Percentiles rank a stretch among this genome's conserved stretches.
phyloP scores from a whole-genome alignment of 1,284 basidiomycete species.

The Ceratobasidium sp. region DNA sequence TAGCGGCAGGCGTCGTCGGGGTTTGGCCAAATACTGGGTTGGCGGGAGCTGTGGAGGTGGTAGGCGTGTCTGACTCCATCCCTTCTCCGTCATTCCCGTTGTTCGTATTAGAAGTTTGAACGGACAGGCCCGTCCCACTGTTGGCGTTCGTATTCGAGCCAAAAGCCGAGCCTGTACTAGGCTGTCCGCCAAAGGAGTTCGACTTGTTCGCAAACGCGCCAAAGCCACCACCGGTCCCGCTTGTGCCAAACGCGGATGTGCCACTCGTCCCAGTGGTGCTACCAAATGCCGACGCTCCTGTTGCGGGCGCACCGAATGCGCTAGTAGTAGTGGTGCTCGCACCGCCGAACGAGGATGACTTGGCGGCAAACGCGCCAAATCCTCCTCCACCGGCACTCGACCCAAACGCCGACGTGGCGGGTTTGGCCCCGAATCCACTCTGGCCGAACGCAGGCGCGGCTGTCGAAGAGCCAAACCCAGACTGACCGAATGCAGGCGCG shows the following conservation, averaged over 20 bases:
- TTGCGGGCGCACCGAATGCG: constrained; percentile 16
- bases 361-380: constrained; percentile 41
- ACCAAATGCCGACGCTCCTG: constrained; percentile 21
- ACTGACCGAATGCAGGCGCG: constrained; percentile 47
- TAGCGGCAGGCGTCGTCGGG: constrained; percentile 42
- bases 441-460: constrained; percentile 50
- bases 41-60: constrained; percentile 15
- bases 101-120: constrained; percentile 16
- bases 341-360: constrained; percentile 41
- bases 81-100: constrained; percentile 25
- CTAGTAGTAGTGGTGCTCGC: background rate
- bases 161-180: constrained; percentile 40
- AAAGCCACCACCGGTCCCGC: constrained; percentile 50
- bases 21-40: constrained; percentile 21
- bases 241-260: constrained; percentile 6
- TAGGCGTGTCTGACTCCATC: constrained; percentile 36
- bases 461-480: constrained; percentile 48
- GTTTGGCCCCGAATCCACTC: constrained; percentile 46
- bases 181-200: constrained; percentile 35
- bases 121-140: constrained; percentile 14
- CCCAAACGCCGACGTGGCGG: constrained; percentile 42
- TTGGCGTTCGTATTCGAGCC: constrained; percentile 39
- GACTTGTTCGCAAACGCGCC: constrained; percentile 42
- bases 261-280: background rate
- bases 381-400: constrained; percentile 16